A percentile compares a stretch with the other conserved stretches of the same genome.
phyloP scores from a whole-genome alignment of 805 yeast genomes.

The Yarrowia divulgata region DNA sequence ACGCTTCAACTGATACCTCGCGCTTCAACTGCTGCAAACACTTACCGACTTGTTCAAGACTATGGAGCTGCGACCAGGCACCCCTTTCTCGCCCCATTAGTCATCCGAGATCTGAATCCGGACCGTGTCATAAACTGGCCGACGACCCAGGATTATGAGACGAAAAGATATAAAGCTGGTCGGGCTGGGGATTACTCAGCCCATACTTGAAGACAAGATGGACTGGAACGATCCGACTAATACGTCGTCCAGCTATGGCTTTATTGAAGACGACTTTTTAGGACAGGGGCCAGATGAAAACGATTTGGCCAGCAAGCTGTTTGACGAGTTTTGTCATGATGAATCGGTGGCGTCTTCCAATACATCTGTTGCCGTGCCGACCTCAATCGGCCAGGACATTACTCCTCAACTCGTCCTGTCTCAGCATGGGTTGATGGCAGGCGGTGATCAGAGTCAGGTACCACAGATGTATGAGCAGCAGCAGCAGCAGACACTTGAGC shows the following conservation, averaged over 20 bases:
- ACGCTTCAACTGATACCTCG: too few relatives aligned
- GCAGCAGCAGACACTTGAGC: too few relatives aligned
- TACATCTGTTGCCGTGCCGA: too few relatives aligned
- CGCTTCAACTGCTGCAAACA: too few relatives aligned
- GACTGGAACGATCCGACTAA: not conserved
- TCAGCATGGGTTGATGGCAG: conserved; percentile 2
- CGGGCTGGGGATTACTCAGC: not conserved
- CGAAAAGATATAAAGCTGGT: not conserved
- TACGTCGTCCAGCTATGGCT: not conserved
- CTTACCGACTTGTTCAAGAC: too few relatives aligned
- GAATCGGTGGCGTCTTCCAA: not conserved
- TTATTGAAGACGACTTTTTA: not conserved
- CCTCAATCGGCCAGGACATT: too few relatives aligned
- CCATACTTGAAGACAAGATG: not conserved
- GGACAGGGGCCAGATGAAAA: not conserved
- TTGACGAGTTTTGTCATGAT: not conserved
- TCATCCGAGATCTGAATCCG: not conserved
- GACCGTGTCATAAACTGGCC: not conserved
- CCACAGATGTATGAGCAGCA: not conserved
- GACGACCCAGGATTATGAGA: not conserved
- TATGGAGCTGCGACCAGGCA: too few relatives aligned
- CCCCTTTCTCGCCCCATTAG: too few relatives aligned
- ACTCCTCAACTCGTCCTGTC: not conserved
- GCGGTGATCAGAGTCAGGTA: not conserved
- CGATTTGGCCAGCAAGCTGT: not conserved